Conservation (phyloP, 805 yeast genomes). For the Pichia sporocuriosa region DNA sequence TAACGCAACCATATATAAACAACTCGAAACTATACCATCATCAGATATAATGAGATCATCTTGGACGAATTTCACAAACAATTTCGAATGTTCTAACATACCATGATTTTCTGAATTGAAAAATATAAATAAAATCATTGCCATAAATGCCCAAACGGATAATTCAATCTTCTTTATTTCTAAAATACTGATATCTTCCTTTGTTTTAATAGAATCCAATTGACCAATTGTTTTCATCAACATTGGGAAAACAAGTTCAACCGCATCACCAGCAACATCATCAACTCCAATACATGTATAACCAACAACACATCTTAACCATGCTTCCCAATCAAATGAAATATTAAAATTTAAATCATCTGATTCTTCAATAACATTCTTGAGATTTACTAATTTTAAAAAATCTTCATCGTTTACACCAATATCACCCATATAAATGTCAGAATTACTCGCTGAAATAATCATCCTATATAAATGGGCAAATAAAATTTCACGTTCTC, state of each 20-base stretch:
- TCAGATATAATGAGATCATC: conserved; percentile 27
- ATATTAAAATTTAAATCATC: neutral
- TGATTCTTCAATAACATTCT: neutral
- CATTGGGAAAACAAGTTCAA: conserved; percentile 26
- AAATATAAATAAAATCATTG: conserved; percentile 36
- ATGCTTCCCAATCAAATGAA: conserved; percentile 26
- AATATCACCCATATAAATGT: conserved; percentile 27
- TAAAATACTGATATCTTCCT: neutral
- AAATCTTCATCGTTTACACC: conserved; percentile 13
- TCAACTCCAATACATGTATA: conserved; percentile 44
- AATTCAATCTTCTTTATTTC: conserved; percentile 1
- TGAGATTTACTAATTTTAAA: conserved; percentile 3
- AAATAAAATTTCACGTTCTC: conserved; percentile 41
- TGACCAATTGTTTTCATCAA: conserved; percentile 14
- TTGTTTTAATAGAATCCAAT: neutral
- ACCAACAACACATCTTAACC: conserved; percentile 35
- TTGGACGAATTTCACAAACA: conserved; percentile 40
- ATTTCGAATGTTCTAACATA: conserved; percentile 37
- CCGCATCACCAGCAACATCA: conserved; percentile 36
- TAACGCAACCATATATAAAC: conserved; percentile 41
- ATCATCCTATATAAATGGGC: conserved; percentile 45
- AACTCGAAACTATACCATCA: conserved; percentile 39
- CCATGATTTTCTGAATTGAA: conserved; percentile 46
- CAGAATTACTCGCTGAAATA: conserved; percentile 24
- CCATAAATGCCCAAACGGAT: conserved; percentile 13